A percentile compares a stretch with the other conserved stretches of the same genome.
Evolutionary conservation across 768 basidiomycete genomes (phyloP).

Genomic region (Boletus edulis): DNA sequence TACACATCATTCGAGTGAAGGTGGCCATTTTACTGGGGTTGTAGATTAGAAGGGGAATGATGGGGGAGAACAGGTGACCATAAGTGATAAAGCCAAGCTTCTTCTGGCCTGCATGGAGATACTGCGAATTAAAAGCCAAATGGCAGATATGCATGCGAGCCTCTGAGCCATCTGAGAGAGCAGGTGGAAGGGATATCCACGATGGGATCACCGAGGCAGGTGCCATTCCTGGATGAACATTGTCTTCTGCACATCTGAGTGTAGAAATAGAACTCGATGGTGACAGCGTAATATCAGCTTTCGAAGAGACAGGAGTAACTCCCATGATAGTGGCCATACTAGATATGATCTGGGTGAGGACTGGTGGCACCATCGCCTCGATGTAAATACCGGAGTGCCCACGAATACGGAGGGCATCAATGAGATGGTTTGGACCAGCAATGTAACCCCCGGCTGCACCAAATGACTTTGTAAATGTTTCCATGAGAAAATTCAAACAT

Average conservation of each 20-base stretch:
- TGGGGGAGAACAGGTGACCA: conserved; percentile 86
- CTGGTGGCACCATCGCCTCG: conserved; percentile 87
- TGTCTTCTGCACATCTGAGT: conserved; percentile 38
- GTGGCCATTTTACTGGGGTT: conserved; percentile 91
- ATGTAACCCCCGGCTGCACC: conserved; percentile 96
- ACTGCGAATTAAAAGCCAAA: conserved; percentile 93
- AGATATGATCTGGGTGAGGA: conserved; percentile 88
- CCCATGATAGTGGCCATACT: conserved; percentile 99
- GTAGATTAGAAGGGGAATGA: conserved; percentile 90
- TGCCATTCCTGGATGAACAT: conserved; percentile 66
- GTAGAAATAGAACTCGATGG: conserved; percentile 30
- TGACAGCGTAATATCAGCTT: conserved; percentile 23
- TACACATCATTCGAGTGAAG: conserved; percentile 87
- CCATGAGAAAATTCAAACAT: conserved; percentile 77
- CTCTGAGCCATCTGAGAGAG: conserved; percentile 79
- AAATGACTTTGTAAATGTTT: conserved; percentile 96
- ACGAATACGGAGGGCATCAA: conserved; percentile 77
- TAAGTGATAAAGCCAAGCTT: conserved; percentile 98
- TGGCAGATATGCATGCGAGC: conserved; percentile 79
- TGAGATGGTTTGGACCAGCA: conserved; percentile 74
- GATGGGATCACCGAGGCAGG: conserved; percentile 61
- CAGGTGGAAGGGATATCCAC: conserved; percentile 75
- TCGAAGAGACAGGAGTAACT: conserved; percentile 40
- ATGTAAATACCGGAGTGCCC: conserved; percentile 85
- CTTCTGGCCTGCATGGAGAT: conserved; percentile 79